Base-by-base conservation (phyloP, 202 grass and related monocot genomes). In the Musa balbisiana region DNA sequence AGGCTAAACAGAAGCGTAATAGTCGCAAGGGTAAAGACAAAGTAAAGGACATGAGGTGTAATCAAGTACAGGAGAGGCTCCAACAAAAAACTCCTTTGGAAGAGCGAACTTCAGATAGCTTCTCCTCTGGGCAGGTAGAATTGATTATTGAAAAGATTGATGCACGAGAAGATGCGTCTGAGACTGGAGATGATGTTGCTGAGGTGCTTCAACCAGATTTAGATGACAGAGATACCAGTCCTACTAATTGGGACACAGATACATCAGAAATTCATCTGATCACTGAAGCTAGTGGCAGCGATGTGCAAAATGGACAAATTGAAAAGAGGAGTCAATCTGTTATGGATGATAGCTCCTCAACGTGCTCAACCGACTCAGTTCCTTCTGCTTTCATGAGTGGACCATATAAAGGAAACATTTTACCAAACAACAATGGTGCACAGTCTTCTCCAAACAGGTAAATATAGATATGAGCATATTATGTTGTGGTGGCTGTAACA, bases 1-100 rank as follows among this genome's bases (percentile, higher is more conserved):
- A 77, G 75, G 75, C 49, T 77, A 77, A 77, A 64, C 75, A 65
- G 59, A 77, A 77, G 60, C 75, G 60, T 11, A 77, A 77, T 66
- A 77, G 52, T 65, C 58, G 60, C 19, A 77, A 77, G 53, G 60
- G 20, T 17, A 77, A 77, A 77, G 75, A 77, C 21, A 77, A 23
- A 66, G 75, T 33, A 77, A 77, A 62, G 27, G 49, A 64, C 53
- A 62, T 53, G 20, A 77, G 49, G 49, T 59, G 20, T 66, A 50
- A 65, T 53, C 16, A 16, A 52, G 17, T 66, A 13, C 55, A 51
- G 43, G 60, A 77, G 25, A 52, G 49, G 19, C 12, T 77, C 10
- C 33, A 53, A 49, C 59, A 24, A 52, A 49, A 77, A 77, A 77
- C 17, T 52, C 49, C 12, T 14, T 20, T 11, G 2, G 25, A 62